Base-by-base conservation (phyloP, 2,329 filamentous ascomycete species). In the Stemphylium lycopersici region DNA sequence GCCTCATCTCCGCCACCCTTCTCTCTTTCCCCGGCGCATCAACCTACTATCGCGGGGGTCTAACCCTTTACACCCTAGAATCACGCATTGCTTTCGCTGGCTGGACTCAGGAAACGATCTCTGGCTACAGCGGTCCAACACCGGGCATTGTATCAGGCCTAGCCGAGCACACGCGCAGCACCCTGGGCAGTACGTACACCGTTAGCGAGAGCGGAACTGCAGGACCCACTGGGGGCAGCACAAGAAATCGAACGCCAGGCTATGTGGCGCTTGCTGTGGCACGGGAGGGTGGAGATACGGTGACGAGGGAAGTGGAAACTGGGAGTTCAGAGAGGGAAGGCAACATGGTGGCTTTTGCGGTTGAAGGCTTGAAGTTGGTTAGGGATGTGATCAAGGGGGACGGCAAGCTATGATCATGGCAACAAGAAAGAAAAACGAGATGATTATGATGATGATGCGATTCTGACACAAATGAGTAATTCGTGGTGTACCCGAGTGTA, bases 181-280 rank as follows among this genome's bases (percentile, higher is more conserved):
- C 79, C 39, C 69, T 88, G 22, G 76, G 77, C 6, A 80, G 79
- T 52, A 86, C 83, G 15, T 88, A 87, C 65, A 80, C 81, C 7
- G 65, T 87, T 6, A 78, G 77, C 49, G 84, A 88, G 76, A 84
- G 81, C 47, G 86, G 86, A 1, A 88, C 85, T 2, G 86, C 85
- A n/a, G 86, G 86, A 0, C 86, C 86, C 7, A 86, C 82, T 0
- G 84, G 70, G 0, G 85, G 85, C 0, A 73, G 72, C 24, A 83
- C 81, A 39, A 76, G 73, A 57, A 87, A 87, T 67, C 72, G 85
- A 34, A 83, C 77, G 32, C 85, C 85, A 7, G 86, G 85, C 1
- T 88, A 87, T 76, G 83, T 87, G 24, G 85, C 85, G 13, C 69
- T 89, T 33, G 85, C 85, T n/a, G 83, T 88, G 6, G 80, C 80